phyloP scores from a whole-genome alignment of 2,329 filamentous ascomycete species.

The Sporothrix dimorphospora region DNA sequence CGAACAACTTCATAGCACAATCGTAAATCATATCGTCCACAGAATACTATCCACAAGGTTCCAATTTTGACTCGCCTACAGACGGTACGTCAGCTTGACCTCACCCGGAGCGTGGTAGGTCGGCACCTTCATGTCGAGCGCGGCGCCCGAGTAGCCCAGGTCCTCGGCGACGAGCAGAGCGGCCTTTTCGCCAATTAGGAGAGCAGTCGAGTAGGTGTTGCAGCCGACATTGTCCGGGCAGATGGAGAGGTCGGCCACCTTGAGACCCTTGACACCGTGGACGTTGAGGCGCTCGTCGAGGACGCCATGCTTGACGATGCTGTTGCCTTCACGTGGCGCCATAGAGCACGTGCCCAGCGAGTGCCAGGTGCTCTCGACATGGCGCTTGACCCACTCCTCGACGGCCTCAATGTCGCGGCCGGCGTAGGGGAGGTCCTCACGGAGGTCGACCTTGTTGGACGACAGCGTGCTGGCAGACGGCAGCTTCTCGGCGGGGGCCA shows the following conservation, averaged over 20 bases:
- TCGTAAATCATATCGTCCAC: no score
- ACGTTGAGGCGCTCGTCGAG: slow-evolving; percentile 78
- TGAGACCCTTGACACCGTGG: slow-evolving; percentile 74
- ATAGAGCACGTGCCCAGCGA: slow-evolving; percentile 71
- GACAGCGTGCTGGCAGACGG: slow-evolving; percentile 56
- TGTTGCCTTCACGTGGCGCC: slow-evolving; percentile 75
- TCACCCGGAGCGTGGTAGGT: slow-evolving; percentile 63
- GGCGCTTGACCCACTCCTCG: slow-evolving; percentile 71
- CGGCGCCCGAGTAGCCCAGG: slow-evolving; percentile 71
- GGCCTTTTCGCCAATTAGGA: slow-evolving; percentile 76
- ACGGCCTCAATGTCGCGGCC: slow-evolving; percentile 65
- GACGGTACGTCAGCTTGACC: slow-evolving; percentile 44
- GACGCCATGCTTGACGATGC: slow-evolving; percentile 78
- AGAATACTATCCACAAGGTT: not conserved
- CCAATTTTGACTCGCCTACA: slow-evolving; percentile 39
- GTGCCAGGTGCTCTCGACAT: slow-evolving; percentile 79
- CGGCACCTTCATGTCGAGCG: slow-evolving; percentile 76
- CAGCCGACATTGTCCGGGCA: slow-evolving; percentile 79
- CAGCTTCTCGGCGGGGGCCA: slow-evolving; percentile 57
- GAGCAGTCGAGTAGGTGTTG: slow-evolving; percentile 70
- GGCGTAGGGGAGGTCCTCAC: slow-evolving; percentile 68
- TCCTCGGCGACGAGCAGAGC: slow-evolving; percentile 72
- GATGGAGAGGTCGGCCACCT: slow-evolving; percentile 76
- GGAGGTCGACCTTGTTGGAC: slow-evolving; percentile 63
- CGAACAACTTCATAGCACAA: not conserved